Base-by-base conservation (phyloP, 345 rosid genomes). In the Mercurialis annua region DNA sequence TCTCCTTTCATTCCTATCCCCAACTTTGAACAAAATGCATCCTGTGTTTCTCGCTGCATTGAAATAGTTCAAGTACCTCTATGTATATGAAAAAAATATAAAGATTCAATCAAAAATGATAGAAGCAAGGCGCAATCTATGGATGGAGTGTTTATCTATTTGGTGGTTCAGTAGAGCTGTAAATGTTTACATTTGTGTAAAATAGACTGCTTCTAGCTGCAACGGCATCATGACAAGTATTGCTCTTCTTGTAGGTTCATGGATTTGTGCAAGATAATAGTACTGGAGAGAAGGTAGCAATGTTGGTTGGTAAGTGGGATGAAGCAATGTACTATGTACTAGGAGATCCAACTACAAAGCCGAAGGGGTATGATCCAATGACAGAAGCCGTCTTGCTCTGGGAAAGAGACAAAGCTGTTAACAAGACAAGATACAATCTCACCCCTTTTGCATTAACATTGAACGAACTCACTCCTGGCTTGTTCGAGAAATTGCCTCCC, bases 241-340 rank as follows among this genome's bases (percentile, higher is more conserved):
- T 34, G 4, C 38, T 40, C 36, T 21, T 16, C n/a, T 18, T 69
- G 47, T 78, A 95, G 99, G 98, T 90, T 77, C 99, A 95, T 67
- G 97, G 99, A 55, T 92, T 95, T 82, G 96, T 95, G 75, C 96
- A 89, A 83, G 96, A 95, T 73, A 91, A 86, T 60, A 86, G 86
- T 73, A 95, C 94, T 0, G 99, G 97, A 64, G 96, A 92, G 86
- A 95, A 90, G 85, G 97, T 95, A 40, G 99, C 98, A 36, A 75
- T 92, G 85, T 66, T 95, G 82, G 79, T 95, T 56, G 98, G 99
- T 8, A 95, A 95, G 85, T 95, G 99, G 99, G 99, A 95, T 64
- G 99, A 84, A 73, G 99, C 97, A 44, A 82, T 94, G 90, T 94
- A 94, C 84, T 89, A 91, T 69, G 97, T 89, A 24, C 68, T 86